Conservation (phyloP, 805 yeast species). For the Saturnispora gosingensis region DNA sequence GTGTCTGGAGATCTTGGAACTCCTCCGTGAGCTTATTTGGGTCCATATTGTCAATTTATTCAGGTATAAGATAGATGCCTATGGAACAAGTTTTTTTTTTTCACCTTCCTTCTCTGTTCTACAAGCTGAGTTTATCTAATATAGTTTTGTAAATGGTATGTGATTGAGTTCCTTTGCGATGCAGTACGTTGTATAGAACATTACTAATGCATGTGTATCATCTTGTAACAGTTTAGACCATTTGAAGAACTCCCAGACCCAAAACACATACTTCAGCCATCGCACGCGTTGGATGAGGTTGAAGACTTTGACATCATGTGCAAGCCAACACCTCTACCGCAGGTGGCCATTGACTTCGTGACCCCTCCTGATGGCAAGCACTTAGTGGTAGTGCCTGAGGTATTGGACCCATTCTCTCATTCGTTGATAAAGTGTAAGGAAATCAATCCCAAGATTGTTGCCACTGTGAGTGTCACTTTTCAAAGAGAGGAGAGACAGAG, state of each 20-base stretch:
- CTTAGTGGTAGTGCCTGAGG: background rate
- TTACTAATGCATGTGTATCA: background rate
- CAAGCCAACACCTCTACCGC: background rate
- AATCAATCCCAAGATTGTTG: background rate
- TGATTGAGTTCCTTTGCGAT: background rate
- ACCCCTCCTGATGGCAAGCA: background rate
- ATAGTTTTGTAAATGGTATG: background rate
- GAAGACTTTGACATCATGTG: slow-evolving; percentile 1
- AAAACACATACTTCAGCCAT: slow-evolving; percentile 37
- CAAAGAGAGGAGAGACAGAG: background rate
- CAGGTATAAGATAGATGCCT: slow-evolving; percentile 29
- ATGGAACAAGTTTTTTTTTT: background rate
- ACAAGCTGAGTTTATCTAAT: background rate
- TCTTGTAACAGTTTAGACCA: slow-evolving; percentile 34
- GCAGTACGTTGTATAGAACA: background rate
- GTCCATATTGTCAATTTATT: slow-evolving; percentile 28
- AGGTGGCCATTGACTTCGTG: background rate
- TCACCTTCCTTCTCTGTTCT: background rate
- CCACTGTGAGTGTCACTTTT: background rate
- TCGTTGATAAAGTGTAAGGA: background rate
- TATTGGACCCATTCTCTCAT: background rate
- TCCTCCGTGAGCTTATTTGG: slow-evolving; percentile 8
- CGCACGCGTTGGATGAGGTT: slow-evolving; percentile 5
- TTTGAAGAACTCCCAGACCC: slow-evolving; percentile 38
- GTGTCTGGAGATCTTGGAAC: slow-evolving; percentile 22